Percentiles rank a stretch among this genome's conserved stretches.
These are phyloP conservation scores for Aspergillus eucalypticola DNA, from an alignment of 2,329 filamentous ascomycete species.

Conservation along the genomic window DNA sequence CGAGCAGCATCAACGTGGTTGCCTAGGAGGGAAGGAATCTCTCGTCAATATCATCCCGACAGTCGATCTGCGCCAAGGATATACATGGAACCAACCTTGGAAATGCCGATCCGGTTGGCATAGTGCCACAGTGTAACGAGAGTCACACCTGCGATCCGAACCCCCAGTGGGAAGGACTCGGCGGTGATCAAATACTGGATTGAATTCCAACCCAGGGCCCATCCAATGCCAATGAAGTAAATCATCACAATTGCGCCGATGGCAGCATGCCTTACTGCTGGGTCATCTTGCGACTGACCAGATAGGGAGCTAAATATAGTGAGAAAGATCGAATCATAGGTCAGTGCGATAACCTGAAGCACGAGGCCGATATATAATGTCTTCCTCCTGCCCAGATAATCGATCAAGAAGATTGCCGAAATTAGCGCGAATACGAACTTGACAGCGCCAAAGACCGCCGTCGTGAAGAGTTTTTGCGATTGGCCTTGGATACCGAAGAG, in stretches of 20 bases:
- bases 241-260: constrained; percentile 24
- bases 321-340: constrained; percentile 33
- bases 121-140: constrained; percentile 4
- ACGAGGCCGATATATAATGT: constrained; percentile 39
- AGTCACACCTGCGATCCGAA: background rate
- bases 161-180: constrained; percentile 1
- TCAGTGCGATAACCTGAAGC: constrained; percentile 44
- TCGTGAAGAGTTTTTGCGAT: constrained; percentile 36
- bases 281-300: constrained; percentile 6
- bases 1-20: constrained; percentile 1
- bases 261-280: constrained; percentile 31
- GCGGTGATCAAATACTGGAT: constrained; percentile 10
- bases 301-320: background rate
- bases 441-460: constrained; percentile 44
- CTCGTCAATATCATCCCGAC: background rate
- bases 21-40: background rate
- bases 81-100: background rate
- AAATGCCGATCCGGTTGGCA: constrained; percentile 8
- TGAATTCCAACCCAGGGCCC: constrained; percentile 9
- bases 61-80: background rate
- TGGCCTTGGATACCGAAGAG: constrained; percentile 60
- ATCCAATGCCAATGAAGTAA: constrained; percentile 2
- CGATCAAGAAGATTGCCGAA: constrained; percentile 48
- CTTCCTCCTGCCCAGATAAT: constrained; percentile 44
- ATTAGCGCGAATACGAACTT: constrained; percentile 47